Base-by-base conservation (phyloP, 768 basidiomycete genomes). In the Kwoniella sp. region DNA sequence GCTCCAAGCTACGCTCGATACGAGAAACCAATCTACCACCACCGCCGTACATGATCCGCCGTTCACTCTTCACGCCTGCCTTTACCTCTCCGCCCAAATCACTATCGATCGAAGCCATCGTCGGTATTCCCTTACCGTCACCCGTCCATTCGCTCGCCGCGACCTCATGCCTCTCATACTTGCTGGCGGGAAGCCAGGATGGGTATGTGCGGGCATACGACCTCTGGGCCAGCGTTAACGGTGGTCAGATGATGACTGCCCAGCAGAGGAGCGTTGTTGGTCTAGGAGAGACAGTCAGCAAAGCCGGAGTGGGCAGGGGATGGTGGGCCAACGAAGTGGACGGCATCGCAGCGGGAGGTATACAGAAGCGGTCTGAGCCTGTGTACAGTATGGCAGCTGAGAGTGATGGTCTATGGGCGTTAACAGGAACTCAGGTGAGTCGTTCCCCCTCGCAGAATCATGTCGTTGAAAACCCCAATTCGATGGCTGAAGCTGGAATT, bases 131-230 rank as follows among this genome's bases (percentile, higher is more conserved):
- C 0, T 90, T 94, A 69, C 92, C 92, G 3, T 87, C 86, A 3
- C 88, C 92, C 3, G 92, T 91, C 0, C 91, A 96, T 80, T 85
- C 90, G n/a, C 86, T 97, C 13, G 90, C 93, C 11, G 84, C 90
- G 2, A 93, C 92, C 0, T 81, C 86, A 28, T 95, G 93, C 81
- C 87, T 94, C 86, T 87, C 90, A 22, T 91, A 93, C 77, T 83
- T 96, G 23, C 80, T 95, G 31, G 94, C 94, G 15, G 93, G 93
- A 37, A 91, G 90, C 13, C 90, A 95, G 70, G 93, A 97, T 77
- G 94, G 93, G 9, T 93, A 92, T 71, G 89, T 97, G 50, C 87
- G 93, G 38, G 86, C 91, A 82, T 97, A 94, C 82, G 92, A 97
- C 79, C 86, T 95, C 54, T 96, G 92, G 81, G 79, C 89, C 45